These are phyloP conservation scores for Paramecium caudatum DNA, from an alignment of 73 alveolate genomes.

Conservation along the genomic window DNA sequence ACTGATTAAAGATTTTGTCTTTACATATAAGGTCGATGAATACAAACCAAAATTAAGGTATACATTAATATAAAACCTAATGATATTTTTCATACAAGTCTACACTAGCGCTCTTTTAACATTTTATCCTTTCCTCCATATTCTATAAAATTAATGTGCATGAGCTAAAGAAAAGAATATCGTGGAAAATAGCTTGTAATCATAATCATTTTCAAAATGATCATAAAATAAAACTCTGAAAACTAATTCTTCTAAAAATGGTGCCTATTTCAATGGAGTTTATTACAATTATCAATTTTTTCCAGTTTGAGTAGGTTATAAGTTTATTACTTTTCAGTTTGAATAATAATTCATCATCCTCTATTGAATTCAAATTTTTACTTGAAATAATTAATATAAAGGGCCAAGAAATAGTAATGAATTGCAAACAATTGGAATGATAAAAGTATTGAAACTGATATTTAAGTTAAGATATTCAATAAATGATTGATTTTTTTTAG, in stretches of 20 bases:
- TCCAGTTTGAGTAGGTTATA: neutral
- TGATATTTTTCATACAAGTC: neutral
- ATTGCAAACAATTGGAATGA: neutral
- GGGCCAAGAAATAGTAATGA: neutral
- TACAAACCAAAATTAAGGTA: constrained; percentile 28
- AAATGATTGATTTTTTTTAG: neutral
- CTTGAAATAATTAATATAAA: neutral
- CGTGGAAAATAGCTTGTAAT: neutral
- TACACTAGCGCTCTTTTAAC: neutral
- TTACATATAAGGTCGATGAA: neutral
- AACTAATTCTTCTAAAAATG: constrained; percentile 43
- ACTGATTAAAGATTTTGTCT: constrained; percentile 10
- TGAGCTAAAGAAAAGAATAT: constrained; percentile 31
- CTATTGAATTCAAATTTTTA: neutral
- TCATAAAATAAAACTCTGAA: constrained; percentile 20
- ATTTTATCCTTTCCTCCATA: neutral
- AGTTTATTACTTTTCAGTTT: neutral
- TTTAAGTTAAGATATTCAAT: neutral
- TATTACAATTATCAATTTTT: neutral
- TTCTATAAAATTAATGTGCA: neutral
- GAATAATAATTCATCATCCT: neutral
- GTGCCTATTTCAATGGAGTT: neutral
- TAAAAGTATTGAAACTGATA: neutral
- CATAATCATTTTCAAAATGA: neutral
- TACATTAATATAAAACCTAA: neutral